These are phyloP conservation scores for Colletotrichum chrysophilum DNA, from an alignment of 2,329 filamentous ascomycete species.

Conservation along the genomic window DNA sequence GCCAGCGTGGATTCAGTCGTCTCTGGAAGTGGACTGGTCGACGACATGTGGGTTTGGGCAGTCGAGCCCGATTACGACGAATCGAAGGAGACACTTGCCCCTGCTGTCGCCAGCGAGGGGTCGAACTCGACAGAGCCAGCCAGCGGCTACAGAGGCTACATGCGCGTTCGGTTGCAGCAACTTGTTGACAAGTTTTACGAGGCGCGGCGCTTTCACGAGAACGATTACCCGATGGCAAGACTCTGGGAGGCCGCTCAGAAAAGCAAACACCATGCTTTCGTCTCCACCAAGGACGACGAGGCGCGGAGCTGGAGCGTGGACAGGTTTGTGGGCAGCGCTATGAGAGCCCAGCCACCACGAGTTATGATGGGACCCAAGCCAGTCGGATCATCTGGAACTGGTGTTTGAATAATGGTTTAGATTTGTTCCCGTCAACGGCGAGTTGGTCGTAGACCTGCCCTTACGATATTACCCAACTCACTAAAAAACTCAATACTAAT, in stretches of 20 bases:
- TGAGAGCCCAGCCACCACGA: neutral
- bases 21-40: neutral
- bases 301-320: neutral
- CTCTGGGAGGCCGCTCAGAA: neutral
- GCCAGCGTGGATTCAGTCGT: neutral
- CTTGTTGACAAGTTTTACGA: neutral
- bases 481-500: too few relatives aligned
- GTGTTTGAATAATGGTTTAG: neutral
- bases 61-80: neutral
- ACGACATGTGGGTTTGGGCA: conserved; percentile 3
- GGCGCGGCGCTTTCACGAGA: neutral
- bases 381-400: neutral
- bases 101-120: neutral
- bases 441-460: neutral
- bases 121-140: neutral
- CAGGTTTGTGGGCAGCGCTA: neutral
- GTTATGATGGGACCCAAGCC: neutral
- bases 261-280: neutral
- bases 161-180: neutral
- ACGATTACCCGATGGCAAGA: neutral
- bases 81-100: neutral
- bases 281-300: neutral
- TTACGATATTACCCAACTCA: fast-evolving
- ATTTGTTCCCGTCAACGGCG: neutral
- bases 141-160: neutral